Conservation (phyloP, 2,329 filamentous ascomycete genomes). For the Coleophoma eucalyptorum region DNA sequence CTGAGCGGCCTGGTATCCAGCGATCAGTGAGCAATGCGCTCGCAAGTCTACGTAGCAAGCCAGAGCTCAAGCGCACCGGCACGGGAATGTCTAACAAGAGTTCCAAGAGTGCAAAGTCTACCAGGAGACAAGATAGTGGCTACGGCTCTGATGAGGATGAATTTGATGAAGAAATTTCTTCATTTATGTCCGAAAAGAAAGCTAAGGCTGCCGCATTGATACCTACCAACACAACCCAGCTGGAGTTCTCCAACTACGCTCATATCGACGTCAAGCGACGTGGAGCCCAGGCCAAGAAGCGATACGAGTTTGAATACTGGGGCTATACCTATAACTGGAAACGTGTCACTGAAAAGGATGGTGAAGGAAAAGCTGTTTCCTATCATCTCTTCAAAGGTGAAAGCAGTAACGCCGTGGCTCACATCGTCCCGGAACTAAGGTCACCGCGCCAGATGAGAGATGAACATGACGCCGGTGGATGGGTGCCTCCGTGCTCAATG, state of each 20-base stretch:
- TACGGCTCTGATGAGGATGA: constrained; percentile 47
- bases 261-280: constrained; percentile 77
- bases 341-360: constrained; percentile 65
- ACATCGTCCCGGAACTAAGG: constrained; percentile 78
- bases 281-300: constrained; percentile 63
- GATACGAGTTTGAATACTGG: constrained; percentile 95
- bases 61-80: constrained; percentile 38
- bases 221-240: constrained; percentile 75
- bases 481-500: constrained; percentile 87
- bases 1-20: constrained; percentile 35
- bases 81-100: constrained; percentile 15
- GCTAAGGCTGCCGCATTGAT: constrained; percentile 15
- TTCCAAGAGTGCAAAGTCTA: constrained; percentile 6
- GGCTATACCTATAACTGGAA: constrained; percentile 82
- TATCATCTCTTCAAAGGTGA: constrained; percentile 76
- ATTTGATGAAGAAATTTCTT: constrained; percentile 15
- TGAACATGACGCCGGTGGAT: constrained; percentile 77
- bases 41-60: constrained; percentile 38
- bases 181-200: constrained; percentile 25
- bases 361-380: constrained; percentile 59
- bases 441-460: constrained; percentile 65
- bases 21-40: constrained; percentile 55
- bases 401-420: constrained; percentile 63
- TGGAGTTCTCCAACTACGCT: constrained; percentile 97
- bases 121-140: constrained; percentile 44